These are phyloP conservation scores for Cyclotella choctawhatcheeana DNA, from an alignment of 108 stramenopile genomes.

Conservation along the genomic window DNA sequence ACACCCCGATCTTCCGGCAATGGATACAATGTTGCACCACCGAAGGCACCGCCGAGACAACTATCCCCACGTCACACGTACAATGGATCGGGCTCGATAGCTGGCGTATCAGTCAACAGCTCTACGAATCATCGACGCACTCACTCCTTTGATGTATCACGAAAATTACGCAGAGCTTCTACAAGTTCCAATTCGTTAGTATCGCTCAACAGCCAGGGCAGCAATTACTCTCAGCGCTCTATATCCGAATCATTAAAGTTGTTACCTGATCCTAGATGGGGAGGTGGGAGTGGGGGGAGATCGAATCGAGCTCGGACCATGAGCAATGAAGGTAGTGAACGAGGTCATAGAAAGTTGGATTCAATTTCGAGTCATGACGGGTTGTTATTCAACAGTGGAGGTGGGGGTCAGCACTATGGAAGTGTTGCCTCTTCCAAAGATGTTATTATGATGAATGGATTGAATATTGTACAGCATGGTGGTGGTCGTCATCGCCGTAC, in stretches of 20 bases:
- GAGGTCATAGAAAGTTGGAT: conserved; percentile 15
- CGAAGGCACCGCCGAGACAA: background rate
- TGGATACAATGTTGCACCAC: background rate
- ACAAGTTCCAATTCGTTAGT: conserved; percentile 22
- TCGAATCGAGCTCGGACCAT: conserved; percentile 28
- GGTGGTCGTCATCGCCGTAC: conserved; percentile 23
- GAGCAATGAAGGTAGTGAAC: conserved; percentile 29
- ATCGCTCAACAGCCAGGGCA: conserved; percentile 23
- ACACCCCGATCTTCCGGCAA: conserved; percentile 3
- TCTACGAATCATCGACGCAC: conserved; percentile 25
- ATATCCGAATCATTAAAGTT: conserved; percentile 24
- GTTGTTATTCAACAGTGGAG: background rate
- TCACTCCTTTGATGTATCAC: conserved; percentile 27
- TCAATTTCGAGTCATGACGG: conserved; percentile 11
- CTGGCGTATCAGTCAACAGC: background rate
- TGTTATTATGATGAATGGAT: conserved; percentile 13
- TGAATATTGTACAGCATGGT: background rate
- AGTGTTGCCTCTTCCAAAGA: conserved; percentile 1
- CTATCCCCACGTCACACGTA: background rate
- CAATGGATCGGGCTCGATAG: conserved; percentile 1
- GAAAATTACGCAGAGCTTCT: conserved; percentile 2
- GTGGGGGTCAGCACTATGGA: conserved; percentile 4
- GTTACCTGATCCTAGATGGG: conserved; percentile 55
- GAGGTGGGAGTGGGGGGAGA: conserved; percentile 24
- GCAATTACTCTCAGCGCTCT: background rate